phyloP scores from a whole-genome alignment of 2,329 filamentous ascomycete species.

The Trichoderma aggressivum region DNA sequence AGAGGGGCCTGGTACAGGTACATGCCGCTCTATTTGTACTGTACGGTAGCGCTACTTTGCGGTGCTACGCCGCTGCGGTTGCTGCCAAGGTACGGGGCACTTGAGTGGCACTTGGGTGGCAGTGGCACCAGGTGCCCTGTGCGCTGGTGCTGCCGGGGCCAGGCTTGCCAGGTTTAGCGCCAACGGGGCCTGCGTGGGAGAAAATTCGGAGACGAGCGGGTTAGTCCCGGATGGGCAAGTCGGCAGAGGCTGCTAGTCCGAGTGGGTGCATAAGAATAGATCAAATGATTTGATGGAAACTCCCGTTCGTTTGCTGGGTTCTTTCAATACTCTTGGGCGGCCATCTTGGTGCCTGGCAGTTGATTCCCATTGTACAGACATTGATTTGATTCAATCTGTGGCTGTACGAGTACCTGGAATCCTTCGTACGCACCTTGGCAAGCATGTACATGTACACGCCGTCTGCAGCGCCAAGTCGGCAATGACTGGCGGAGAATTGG shows the following conservation, averaged over 20 bases:
- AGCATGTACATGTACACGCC: neutral
- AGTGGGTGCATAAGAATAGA: neutral
- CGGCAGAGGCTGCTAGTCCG: constrained; percentile 1
- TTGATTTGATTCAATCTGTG: neutral
- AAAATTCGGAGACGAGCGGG: constrained; percentile 6
- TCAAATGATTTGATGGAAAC: neutral
- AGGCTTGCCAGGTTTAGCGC: constrained; percentile 10
- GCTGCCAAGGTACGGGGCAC: neutral
- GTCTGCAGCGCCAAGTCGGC: constrained; percentile 2
- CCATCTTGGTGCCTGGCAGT: neutral
- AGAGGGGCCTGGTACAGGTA: constrained; percentile 1
- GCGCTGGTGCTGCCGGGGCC: constrained; percentile 13
- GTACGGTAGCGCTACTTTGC: neutral
- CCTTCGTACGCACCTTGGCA: neutral
- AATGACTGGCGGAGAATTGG: neutral
- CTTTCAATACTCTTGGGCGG: too few species aligned
- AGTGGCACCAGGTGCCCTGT: constrained; percentile 6
- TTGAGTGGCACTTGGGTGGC: neutral
- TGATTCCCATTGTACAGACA: neutral
- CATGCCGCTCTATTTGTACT: neutral
- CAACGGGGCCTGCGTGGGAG: neutral
- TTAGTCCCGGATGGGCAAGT: constrained; percentile 14
- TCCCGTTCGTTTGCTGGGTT: neutral
- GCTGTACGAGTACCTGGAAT: too few species aligned
- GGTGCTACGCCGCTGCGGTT: neutral